Base-by-base conservation (phyloP, 2,329 filamentous ascomycete species). In the Aspergillus viridinutans region DNA sequence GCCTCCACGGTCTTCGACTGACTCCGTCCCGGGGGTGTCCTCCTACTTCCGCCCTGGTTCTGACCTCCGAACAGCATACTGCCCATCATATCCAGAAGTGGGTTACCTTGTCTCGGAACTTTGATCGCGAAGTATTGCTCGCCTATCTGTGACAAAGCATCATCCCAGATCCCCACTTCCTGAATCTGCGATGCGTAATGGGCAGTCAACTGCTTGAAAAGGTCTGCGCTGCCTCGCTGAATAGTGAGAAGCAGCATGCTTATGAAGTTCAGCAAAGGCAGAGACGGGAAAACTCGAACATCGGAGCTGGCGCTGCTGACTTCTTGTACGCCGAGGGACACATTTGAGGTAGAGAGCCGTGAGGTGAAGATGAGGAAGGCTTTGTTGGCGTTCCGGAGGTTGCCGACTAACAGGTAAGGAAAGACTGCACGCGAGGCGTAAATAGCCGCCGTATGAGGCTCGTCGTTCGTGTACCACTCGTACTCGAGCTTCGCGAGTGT, bases 81-180 rank as follows among this genome's bases (percentile, higher is more conserved):
- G 50, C 92, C 92, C 90, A 99, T 95, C 92, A 99, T 97, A 72
- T 99, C 94, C 76, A 97, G 85, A 74, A 99, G 80, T 3, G 92
- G 92, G 74, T 97, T 97, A 62, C 88, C 89, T 78, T 96, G 91
- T 68, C 89, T 84, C 49, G 92, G 93, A 70, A 92, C 88, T 78
- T 87, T 85, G 72, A 99, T 95, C 38, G 87, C 87, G 77, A 99
- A 99, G 80, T 97, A 99, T 85, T 96, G 92, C 78, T 99, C 93
- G 50, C 89, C 93, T 67, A 99, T 87, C 73, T 90, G 87, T 65
- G 92, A 88, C 59, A 99, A 78, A 25, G 90, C 83, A 70, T 91
- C 92, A 35, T 86, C 85, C 93, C 93, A 97, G 12, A 82, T 81
- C 4, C 84, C 85, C 1, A 86, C 80, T 65, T 97, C 93, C 67